Percentiles rank a stretch among this genome's conserved stretches.
Conservation (phyloP, 202 grass and related monocot genomes). For the Brachypodium distachyon region DNA sequence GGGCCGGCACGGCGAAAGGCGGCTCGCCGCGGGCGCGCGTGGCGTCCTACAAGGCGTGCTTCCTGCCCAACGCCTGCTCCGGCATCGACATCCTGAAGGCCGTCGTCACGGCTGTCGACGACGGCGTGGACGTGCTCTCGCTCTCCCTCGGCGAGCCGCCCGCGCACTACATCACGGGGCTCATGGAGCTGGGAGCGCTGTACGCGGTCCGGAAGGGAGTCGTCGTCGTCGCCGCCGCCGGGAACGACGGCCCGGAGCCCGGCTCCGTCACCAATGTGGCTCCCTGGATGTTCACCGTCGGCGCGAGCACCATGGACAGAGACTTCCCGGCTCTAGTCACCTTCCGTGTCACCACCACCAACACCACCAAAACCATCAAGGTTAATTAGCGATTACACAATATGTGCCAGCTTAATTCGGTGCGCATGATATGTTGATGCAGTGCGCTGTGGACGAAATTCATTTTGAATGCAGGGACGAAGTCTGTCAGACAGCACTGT, state of each 20-base stretch:
- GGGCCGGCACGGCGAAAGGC: conserved; percentile 43
- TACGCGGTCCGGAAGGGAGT: conserved; percentile 25
- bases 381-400: no score
- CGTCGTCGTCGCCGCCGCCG: conserved; percentile 31
- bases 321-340: not conserved
- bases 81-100: conserved; percentile 22
- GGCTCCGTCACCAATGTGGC: conserved; percentile 14
- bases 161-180: conserved; percentile 5
- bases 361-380: no score
- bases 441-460: no score
- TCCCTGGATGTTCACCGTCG: conserved; percentile 44
- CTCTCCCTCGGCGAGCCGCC: conserved; percentile 10
- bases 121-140: conserved; percentile 38
- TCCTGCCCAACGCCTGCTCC: conserved; percentile 1
- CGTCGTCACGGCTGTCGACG: not conserved
- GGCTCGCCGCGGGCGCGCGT: conserved; percentile 57
- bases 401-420: no score
- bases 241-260: conserved; percentile 25
- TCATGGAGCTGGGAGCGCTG: conserved; percentile 12
- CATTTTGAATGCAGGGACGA: conserved; percentile 43
- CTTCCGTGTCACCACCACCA: not conserved
- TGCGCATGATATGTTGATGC: no score
- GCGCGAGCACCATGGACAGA: conserved; percentile 41
- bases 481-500: conserved; percentile 35
- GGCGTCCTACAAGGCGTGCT: conserved; percentile 68